These are phyloP conservation scores for Zelopaecilomyces penicillatus DNA, from an alignment of 2,329 filamentous ascomycete species.

Conservation along the genomic window DNA sequence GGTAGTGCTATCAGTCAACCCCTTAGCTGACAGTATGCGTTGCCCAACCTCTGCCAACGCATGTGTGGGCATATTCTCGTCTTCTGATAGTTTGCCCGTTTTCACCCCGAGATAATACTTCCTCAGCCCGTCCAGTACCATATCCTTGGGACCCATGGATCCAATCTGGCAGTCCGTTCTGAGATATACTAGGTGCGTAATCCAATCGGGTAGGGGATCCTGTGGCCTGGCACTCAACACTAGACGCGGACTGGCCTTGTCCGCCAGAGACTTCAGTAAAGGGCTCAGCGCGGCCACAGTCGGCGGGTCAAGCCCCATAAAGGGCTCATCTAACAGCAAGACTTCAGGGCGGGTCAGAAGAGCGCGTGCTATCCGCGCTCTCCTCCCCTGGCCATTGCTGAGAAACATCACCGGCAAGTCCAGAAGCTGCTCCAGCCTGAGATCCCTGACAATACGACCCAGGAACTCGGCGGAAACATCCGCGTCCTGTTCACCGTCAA, in stretches of 20 bases:
- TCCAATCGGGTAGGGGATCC: slow-evolving; percentile 82
- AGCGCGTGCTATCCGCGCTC: slow-evolving; percentile 81
- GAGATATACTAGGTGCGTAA: slow-evolving; percentile 73
- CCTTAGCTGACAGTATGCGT: slow-evolving; percentile 28
- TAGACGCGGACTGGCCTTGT: slow-evolving; percentile 58
- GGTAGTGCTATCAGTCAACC: slow-evolving; percentile 3
- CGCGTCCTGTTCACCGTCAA: slow-evolving; percentile 35
- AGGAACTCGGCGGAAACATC: slow-evolving; percentile 44
- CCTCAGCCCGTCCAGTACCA: slow-evolving; percentile 48
- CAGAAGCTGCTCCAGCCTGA: slow-evolving; percentile 61
- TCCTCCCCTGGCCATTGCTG: slow-evolving; percentile 85
- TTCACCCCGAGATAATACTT: slow-evolving; percentile 40
- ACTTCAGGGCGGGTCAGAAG: slow-evolving; percentile 72
- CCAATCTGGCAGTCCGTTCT: slow-evolving; percentile 58
- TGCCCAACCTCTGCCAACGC: slow-evolving; percentile 41
- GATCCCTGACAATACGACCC: slow-evolving; percentile 55
- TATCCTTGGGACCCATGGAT: slow-evolving; percentile 55
- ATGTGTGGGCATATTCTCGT: slow-evolving; percentile 39
- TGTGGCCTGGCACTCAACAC: slow-evolving; percentile 75
- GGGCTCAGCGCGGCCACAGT: slow-evolving; percentile 65
- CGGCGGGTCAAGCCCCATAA: slow-evolving; percentile 89
- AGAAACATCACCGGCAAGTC: slow-evolving; percentile 80
- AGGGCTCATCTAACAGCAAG: slow-evolving; percentile 83
- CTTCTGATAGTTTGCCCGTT: slow-evolving; percentile 34
- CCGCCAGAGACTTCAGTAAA: slow-evolving; percentile 61